phyloP scores from a whole-genome alignment of 1,139 yeast genomes.

The Candida tropicalis region DNA sequence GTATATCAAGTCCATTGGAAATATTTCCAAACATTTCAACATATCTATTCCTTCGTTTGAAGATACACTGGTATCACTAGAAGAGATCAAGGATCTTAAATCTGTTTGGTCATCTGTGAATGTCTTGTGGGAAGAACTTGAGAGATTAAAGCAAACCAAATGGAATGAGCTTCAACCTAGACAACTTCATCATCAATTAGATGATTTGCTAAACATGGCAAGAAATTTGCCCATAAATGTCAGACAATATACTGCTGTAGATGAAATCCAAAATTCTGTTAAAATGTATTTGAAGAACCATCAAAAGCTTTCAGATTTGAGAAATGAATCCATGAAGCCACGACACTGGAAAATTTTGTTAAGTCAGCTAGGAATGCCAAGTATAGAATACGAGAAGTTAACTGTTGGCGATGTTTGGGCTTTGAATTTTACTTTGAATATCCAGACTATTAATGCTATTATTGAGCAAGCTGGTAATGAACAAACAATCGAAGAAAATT shows the following conservation, averaged over 20 bases:
- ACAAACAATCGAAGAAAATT: conserved; percentile 59
- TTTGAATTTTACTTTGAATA: conserved; percentile 52
- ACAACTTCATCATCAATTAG: conserved; percentile 52
- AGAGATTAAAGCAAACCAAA: conserved; percentile 39
- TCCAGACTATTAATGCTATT: conserved; percentile 47
- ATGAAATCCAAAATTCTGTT: conserved; percentile 52
- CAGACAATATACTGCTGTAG: conserved; percentile 73
- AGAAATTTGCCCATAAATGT: conserved; percentile 59
- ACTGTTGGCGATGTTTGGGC: conserved; percentile 67
- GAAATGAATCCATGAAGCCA: conserved; percentile 57
- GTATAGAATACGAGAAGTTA: conserved; percentile 23
- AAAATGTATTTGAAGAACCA: conserved; percentile 43
- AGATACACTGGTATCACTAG: conserved; percentile 33
- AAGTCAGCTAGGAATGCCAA: conserved; percentile 24
- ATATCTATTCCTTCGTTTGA: conserved; percentile 34
- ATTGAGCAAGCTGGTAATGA: conserved; percentile 76
- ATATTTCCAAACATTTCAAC: conserved; percentile 47
- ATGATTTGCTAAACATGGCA: conserved; percentile 49
- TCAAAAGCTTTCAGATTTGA: conserved; percentile 51
- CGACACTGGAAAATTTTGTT: conserved; percentile 74
- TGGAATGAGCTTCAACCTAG: conserved; percentile 60
- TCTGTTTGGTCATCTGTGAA: conserved; percentile 70
- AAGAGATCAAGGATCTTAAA: conserved; percentile 60
- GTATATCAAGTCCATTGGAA: conserved; percentile 28
- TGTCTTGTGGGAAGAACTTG: conserved; percentile 54